Evolutionary conservation across 1,284 basidiomycete genomes (phyloP).

Genomic region (Ustilago sp.): DNA sequence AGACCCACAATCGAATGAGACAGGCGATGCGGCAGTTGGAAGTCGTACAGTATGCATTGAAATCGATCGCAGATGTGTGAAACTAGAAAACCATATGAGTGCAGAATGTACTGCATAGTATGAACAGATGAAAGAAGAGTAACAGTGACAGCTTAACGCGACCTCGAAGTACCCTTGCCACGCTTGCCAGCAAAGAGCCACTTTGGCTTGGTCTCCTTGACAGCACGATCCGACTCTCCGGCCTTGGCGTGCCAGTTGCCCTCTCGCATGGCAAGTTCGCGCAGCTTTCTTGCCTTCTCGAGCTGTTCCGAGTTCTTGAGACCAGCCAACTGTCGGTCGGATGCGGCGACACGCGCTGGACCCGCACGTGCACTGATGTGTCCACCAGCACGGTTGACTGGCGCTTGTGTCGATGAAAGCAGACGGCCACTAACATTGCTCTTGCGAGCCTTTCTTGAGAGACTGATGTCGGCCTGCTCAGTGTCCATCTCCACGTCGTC

Average conservation of each 20-base stretch:
- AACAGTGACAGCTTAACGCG: conserved; percentile 25
- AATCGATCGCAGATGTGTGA: conserved; percentile 13
- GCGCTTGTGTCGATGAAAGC: conserved; percentile 53
- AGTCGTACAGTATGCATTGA: conserved; percentile 22
- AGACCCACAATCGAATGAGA: not conserved
- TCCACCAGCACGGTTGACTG: conserved; percentile 61
- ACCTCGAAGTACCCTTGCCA: conserved; percentile 65
- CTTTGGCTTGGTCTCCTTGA: conserved; percentile 67
- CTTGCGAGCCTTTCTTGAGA: conserved; percentile 71
- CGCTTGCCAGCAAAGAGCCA: conserved; percentile 68
- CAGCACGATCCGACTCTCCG: conserved; percentile 65
- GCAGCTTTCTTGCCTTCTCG: conserved; percentile 61
- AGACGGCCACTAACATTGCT: conserved; percentile 73
- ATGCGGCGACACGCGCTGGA: conserved; percentile 61
- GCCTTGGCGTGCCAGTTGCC: conserved; percentile 65
- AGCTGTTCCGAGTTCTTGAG: conserved; percentile 61
- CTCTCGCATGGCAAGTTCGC: conserved; percentile 58
- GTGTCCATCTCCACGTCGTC: conserved; percentile 74
- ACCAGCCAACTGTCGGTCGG: conserved; percentile 62
- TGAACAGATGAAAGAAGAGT: not conserved
- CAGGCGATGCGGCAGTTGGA: not conserved
- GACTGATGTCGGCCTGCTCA: conserved; percentile 54
- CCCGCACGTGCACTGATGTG: conserved; percentile 61
- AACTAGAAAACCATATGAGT: conserved; percentile 18
- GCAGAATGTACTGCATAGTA: not conserved